Evolutionary conservation across 345 rosid species (phyloP).

Genomic region (Eucalyptus regnans): DNA sequence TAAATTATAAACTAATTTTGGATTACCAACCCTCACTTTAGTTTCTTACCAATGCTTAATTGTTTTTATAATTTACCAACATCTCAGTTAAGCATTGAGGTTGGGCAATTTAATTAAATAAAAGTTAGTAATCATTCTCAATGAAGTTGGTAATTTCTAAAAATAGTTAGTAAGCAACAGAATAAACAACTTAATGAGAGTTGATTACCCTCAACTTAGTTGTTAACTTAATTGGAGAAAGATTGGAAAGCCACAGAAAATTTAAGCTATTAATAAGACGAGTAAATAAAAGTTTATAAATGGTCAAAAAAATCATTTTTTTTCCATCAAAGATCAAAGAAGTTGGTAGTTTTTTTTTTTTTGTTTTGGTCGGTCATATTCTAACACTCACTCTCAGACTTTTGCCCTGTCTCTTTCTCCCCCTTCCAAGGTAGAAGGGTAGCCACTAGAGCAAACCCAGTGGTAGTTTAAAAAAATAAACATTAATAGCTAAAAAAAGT

Average conservation of each 20-base stretch:
- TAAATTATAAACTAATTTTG: background rate
- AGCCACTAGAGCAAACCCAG: no score
- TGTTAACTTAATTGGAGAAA: background rate
- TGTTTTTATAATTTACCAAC: background rate
- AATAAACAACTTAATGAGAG: background rate
- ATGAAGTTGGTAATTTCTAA: background rate
- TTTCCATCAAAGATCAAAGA: background rate
- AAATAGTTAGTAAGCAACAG: background rate
- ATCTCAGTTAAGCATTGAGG: background rate
- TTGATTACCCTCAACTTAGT: background rate
- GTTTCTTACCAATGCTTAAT: background rate
- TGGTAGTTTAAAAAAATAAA: background rate
- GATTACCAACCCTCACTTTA: background rate
- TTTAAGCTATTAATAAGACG: no score
- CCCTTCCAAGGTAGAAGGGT: no score
- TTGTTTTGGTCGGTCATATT: no score
- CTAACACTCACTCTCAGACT: no score
- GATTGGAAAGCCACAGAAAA: no score
- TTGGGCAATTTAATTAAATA: background rate
- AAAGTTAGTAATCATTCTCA: background rate
- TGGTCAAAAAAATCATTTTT: background rate
- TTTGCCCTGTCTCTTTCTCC: no score
- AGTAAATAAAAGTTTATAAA: background rate
- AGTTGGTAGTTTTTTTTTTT: background rate
- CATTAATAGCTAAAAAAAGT: background rate